These are phyloP conservation scores for Linnemannia schmuckeri DNA, from an alignment of 192 early-diverging fungal species.

Conservation along the genomic window DNA sequence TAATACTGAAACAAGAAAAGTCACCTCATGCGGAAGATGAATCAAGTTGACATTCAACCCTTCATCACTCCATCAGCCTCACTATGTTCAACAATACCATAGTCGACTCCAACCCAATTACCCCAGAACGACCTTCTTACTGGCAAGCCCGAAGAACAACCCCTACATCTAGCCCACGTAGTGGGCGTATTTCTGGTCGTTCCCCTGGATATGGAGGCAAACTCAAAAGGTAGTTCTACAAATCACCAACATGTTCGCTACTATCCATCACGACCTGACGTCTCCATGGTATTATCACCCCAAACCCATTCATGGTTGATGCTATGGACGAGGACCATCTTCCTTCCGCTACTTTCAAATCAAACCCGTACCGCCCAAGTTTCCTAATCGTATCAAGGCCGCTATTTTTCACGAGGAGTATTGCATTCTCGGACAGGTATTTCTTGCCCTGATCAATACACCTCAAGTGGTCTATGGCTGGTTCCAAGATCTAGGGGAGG, in stretches of 20 bases:
- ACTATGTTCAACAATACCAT: not conserved
- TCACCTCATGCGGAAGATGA: no score
- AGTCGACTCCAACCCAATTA: not conserved
- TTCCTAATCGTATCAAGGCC: not conserved
- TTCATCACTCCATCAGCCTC: not conserved
- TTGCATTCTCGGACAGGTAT: not conserved
- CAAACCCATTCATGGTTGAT: not conserved
- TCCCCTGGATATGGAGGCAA: not conserved
- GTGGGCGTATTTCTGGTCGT: not conserved
- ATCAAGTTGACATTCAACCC: no score
- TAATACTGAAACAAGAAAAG: no score
- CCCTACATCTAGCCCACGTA: no score
- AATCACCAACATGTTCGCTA: not conserved
- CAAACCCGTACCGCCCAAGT: not conserved
- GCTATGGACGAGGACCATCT: not conserved
- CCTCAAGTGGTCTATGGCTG: not conserved
- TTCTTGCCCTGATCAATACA: not conserved
- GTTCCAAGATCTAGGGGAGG: not conserved
- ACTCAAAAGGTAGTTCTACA: not conserved
- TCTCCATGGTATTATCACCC: not conserved
- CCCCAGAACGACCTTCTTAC: not conserved
- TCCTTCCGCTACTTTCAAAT: not conserved
- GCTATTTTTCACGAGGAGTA: not conserved
- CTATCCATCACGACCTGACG: not conserved
- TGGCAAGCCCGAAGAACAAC: no score